These are phyloP conservation scores for Craterostigma plantagineum DNA, from an alignment of 257 asterid genomes.

Conservation along the genomic window DNA sequence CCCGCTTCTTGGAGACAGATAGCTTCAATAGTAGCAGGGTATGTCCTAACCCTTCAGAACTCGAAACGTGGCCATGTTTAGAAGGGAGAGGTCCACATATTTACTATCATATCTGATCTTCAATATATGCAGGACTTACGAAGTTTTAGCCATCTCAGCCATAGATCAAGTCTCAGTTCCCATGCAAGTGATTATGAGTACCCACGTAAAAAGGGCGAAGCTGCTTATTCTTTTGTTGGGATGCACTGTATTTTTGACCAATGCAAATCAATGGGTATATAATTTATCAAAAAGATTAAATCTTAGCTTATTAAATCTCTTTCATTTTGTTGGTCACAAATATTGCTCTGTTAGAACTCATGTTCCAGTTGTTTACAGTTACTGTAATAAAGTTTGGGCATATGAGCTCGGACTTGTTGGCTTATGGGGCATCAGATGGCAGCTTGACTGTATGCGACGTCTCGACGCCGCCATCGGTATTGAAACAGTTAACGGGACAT, in stretches of 20 bases:
- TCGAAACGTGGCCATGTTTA: too few species aligned
- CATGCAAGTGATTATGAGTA: slow-evolving; percentile 46
- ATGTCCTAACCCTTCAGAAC: slow-evolving; percentile 10
- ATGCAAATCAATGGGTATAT: slow-evolving; percentile 95
- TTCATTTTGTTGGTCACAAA: slow-evolving; percentile 1
- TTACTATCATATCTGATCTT: neutral
- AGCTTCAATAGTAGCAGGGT: slow-evolving; percentile 65
- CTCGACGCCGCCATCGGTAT: slow-evolving; percentile 54
- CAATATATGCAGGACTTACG: slow-evolving; percentile 35
- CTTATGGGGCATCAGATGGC: slow-evolving; percentile 97
- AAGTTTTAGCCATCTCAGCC: slow-evolving; percentile 48
- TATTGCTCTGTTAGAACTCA: slow-evolving; percentile 10
- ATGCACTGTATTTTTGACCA: slow-evolving; percentile 98
- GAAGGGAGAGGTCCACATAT: slow-evolving; percentile 6
- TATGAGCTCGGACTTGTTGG: slow-evolving; percentile 91
- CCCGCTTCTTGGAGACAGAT: slow-evolving; percentile 45
- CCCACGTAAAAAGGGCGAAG: slow-evolving; percentile 66
- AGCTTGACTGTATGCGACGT: slow-evolving; percentile 76
- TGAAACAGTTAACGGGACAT: slow-evolving; percentile 68
- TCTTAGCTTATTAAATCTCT: slow-evolving; percentile 6
- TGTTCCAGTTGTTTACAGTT: slow-evolving; percentile 23
- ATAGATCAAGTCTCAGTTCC: slow-evolving; percentile 53
- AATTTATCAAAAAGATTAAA: slow-evolving; percentile 10
- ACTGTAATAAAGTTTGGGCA: slow-evolving; percentile 91
- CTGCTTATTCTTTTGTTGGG: slow-evolving; percentile 95